Conservation (phyloP, 139 green algal genomes). For the Dunaliella primolecta region DNA sequence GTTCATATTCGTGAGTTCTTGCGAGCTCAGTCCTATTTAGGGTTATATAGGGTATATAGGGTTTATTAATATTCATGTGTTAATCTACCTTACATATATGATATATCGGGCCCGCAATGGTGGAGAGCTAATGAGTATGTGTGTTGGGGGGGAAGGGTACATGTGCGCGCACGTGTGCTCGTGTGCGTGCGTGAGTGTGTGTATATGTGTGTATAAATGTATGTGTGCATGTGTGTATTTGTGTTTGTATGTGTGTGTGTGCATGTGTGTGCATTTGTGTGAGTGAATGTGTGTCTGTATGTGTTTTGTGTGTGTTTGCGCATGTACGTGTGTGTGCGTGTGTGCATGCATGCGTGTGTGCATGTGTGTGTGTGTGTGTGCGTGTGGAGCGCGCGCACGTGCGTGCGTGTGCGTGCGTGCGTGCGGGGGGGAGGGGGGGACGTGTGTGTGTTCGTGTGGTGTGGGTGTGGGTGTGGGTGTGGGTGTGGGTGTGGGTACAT, state of each 20-base stretch:
- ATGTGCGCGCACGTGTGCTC: background rate
- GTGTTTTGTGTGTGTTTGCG: background rate
- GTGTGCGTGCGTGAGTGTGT: background rate
- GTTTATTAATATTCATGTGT: no score
- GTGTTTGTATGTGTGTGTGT: background rate
- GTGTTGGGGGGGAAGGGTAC: no score
- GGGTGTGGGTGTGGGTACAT: background rate
- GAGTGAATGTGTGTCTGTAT: background rate
- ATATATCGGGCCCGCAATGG: no score
- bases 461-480: background rate
- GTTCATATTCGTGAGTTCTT: no score
- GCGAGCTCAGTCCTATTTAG: no score
- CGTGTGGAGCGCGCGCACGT: background rate
- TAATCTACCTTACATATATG: no score
- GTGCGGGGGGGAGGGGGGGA: no score
- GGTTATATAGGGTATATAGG: no score
- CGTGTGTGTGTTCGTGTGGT: no score
- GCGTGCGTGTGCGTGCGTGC: conserved; percentile 2
- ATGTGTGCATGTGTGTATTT: background rate
- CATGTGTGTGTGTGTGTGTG: conserved; percentile 10
- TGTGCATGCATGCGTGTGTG: background rate
- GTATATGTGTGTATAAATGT: background rate
- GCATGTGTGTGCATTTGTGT: background rate
- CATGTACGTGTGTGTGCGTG: background rate
- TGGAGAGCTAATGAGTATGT: no score